Conservation (phyloP, 495 filamentous ascomycete genomes). For the Elaphomyces granulatus region DNA sequence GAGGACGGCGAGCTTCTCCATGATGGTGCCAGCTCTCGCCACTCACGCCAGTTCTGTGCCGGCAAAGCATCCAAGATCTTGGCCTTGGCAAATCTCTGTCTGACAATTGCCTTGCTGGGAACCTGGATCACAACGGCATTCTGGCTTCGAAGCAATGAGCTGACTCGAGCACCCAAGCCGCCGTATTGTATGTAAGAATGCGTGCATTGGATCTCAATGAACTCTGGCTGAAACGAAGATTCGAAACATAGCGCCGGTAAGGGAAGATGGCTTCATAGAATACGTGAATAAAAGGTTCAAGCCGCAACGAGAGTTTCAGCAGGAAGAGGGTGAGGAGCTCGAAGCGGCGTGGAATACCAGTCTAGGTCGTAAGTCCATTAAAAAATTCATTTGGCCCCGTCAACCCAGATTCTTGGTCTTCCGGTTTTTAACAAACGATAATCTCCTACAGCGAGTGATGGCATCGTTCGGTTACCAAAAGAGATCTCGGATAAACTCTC, state of each 20-base stretch:
- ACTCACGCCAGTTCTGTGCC: neutral
- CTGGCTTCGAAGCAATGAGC: neutral
- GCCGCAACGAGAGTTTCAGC: neutral
- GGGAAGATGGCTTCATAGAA: neutral
- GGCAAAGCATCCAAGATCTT: neutral
- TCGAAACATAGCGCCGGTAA: neutral
- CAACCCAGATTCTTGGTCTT: neutral
- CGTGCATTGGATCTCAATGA: neutral
- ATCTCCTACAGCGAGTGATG: neutral
- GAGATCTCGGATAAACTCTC: neutral
- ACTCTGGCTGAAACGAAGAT: neutral
- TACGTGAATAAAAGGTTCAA: neutral
- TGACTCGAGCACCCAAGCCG: neutral
- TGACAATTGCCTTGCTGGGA: neutral
- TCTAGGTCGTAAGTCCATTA: neutral
- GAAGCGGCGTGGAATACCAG: neutral
- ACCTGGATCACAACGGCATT: neutral
- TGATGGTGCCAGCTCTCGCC: neutral
- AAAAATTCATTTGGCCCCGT: no score
- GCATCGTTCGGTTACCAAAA: neutral
- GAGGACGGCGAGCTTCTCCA: neutral
- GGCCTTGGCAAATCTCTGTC: neutral
- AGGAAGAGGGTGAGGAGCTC: neutral
- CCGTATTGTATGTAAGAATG: neutral
- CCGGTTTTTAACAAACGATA: neutral